Conservation (phyloP, 192 early-diverging fungal species). For the Haplosporangium gracile region DNA sequence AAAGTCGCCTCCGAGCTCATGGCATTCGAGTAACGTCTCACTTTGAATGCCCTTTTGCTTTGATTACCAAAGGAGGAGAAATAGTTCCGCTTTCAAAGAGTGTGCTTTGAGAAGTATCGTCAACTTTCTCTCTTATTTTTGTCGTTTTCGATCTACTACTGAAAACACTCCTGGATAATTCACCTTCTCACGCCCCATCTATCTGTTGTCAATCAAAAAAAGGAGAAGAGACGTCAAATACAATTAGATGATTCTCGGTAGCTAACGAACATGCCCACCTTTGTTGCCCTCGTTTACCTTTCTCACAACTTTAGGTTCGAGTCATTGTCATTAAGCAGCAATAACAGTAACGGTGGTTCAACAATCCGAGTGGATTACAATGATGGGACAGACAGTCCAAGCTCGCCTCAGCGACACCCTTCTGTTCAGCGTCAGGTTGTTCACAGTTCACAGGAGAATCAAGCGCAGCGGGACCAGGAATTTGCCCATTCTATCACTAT, state of each 20-base stretch:
- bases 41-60: neutral
- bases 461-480: neutral
- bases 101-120: neutral
- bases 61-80: neutral
- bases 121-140: no score
- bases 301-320: conserved; percentile 26
- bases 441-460: neutral
- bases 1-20: conserved; percentile 47
- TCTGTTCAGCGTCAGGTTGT: conserved; percentile 19
- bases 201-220: neutral
- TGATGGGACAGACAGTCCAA: neutral
- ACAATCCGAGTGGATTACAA: neutral
- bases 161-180: neutral
- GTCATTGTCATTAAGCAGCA: conserved; percentile 43
- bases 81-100: neutral
- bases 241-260: neutral
- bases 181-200: neutral
- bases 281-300: neutral
- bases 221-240: neutral
- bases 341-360: neutral
- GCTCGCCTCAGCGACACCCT: neutral
- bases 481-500: neutral
- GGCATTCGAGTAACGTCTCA: conserved; percentile 37
- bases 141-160: neutral
- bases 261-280: neutral